phyloP scores from a whole-genome alignment of 2,329 filamentous ascomycete genomes.

The Cordyceps javanica region DNA sequence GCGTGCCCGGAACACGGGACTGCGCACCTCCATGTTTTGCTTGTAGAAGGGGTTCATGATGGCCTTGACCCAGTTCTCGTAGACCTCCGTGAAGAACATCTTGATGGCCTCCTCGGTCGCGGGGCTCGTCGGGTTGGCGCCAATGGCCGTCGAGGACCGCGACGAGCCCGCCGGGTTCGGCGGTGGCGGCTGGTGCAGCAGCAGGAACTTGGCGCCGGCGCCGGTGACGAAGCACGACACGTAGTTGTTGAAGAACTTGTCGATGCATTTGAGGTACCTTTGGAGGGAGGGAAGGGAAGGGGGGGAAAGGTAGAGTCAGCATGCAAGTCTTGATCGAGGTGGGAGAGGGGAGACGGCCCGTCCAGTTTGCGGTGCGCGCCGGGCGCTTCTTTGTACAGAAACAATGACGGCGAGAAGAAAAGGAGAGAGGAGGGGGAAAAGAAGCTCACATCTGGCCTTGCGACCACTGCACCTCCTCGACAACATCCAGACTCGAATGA shows the following conservation, averaged over 20 bases:
- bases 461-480: slow-evolving; percentile 94
- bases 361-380: too few relatives aligned
- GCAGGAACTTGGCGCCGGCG: slow-evolving; percentile 86
- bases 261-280: slow-evolving; percentile 96
- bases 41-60: slow-evolving; percentile 96
- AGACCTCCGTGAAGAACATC: slow-evolving; percentile 91
- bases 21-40: slow-evolving; percentile 77
- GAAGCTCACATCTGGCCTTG: slow-evolving; percentile 67
- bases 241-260: slow-evolving; percentile 94
- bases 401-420: too few relatives aligned
- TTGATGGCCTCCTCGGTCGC: slow-evolving; percentile 94
- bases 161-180: slow-evolving; percentile 34
- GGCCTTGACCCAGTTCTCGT: slow-evolving; percentile 94
- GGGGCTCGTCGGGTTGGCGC: slow-evolving; percentile 77
- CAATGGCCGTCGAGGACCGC: slow-evolving; percentile 62
- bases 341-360: too few relatives aligned
- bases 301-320: not conserved
- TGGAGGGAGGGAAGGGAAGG: too few relatives aligned
- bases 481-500: slow-evolving; percentile 87
- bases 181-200: slow-evolving; percentile 74
- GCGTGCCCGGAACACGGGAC: slow-evolving; percentile 75
- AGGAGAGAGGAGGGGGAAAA: slow-evolving; percentile 15
- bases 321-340: not conserved
- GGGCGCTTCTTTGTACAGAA: too few relatives aligned
- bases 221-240: slow-evolving; percentile 92